Base-by-base conservation (phyloP, 2,329 filamentous ascomycete species). In the Paramyrothecium sp. region DNA sequence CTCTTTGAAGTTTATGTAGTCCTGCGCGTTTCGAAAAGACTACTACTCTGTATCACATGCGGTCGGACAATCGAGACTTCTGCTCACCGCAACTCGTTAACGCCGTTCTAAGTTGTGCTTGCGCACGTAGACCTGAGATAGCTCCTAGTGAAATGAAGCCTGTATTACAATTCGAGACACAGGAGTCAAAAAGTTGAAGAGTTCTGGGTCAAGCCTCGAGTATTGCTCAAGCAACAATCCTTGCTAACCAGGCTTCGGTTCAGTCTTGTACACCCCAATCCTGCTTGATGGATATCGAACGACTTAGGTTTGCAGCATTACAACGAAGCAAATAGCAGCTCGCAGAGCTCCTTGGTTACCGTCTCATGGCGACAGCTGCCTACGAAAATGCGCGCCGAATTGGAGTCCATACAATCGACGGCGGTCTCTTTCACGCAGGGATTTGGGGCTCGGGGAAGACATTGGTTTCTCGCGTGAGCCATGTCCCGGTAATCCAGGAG, bases 71-170 rank as follows among this genome's bases (percentile, higher is more conserved):
- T 7, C 50, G 56, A 2, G 63, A 65, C 2, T 73, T 71, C 58
- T 75, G 74, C 56, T 73, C 73, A 1, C 52, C 64, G 26, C 58
- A 75, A 3, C 64, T 76, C n/a, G 71, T 74, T 51, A 75, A 75
- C 46, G 64, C 67, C 13, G 50, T 73, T 4, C 63, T 75, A 19
- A 70, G 70, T 12, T 44, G 63, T 16, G 67, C 69, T 57, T 73
- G 67, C 54, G 72, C 73, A 65, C 64, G 69, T 69, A 3, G 17
- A 16, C 17, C 38, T 22, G 16, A 8, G 16, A 49, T 10, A 20
- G 26, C 26, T 10, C 26, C 26, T 30, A 30, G 34, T 17, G 41
- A 46, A n/a, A 20, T n/a, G 17, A n/a, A 46, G 41, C 41, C 41
- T 7, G 13, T 11, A n/a, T 41, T 41, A 41, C n/a, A 11, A 11